Evolutionary conservation across 176 grass and related monocot genomes (phyloP).

Genomic region (Carex parvula): DNA sequence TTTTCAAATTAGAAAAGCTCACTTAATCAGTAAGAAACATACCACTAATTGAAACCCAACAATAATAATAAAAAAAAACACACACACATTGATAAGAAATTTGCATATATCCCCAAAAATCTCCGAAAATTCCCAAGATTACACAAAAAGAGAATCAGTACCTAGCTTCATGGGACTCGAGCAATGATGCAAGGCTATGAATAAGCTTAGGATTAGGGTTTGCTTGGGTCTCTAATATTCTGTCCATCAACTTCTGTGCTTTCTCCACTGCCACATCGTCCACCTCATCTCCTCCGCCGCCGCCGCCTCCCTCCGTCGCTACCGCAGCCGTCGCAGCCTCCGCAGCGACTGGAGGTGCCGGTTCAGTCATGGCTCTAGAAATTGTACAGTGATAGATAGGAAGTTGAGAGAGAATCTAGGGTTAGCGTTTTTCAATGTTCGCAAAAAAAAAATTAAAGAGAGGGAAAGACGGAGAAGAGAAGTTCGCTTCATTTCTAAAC

Average conservation of each 20-base stretch:
- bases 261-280: slow-evolving; percentile 51
- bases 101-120: not conserved
- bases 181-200: slow-evolving; percentile 79
- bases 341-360: not conserved
- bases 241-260: slow-evolving; percentile 48
- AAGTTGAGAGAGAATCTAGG: not conserved
- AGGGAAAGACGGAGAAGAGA: not conserved
- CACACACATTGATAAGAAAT: not conserved
- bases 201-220: slow-evolving; percentile 77
- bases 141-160: not conserved
- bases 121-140: not conserved
- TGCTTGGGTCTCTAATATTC: slow-evolving; percentile 49
- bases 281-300: slow-evolving; percentile 18
- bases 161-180: slow-evolving; percentile 76
- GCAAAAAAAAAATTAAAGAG: not conserved
- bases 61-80: not conserved
- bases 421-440: slow-evolving; percentile 17
- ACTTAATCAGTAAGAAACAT: not conserved
- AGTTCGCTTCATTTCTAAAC: not conserved
- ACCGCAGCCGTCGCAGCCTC: not conserved
- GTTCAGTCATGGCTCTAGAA: slow-evolving; percentile 23
- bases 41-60: not conserved
- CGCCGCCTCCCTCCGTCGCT: not conserved
- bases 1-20: slow-evolving; percentile 4
- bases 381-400: not conserved